Evolutionary conservation across 2,329 filamentous ascomycete genomes (phyloP).

Genomic region (Apiospora rasikravindrae): DNA sequence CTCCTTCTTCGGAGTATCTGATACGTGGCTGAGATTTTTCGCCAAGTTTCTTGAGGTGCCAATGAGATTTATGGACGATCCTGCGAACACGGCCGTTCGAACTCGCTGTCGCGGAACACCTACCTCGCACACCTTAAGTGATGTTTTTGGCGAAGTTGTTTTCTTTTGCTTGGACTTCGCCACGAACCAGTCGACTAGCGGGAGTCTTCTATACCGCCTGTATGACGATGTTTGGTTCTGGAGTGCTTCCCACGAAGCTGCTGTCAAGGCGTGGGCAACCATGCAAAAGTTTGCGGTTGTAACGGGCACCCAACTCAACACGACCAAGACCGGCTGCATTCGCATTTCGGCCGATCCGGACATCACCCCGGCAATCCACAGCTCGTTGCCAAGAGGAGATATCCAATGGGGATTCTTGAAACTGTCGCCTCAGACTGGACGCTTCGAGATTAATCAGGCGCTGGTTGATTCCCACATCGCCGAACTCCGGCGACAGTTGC

Average conservation of each 20-base stretch:
- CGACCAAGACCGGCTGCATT: constrained; percentile 53
- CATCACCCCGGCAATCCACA: constrained; percentile 31
- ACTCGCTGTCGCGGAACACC: constrained; percentile 62
- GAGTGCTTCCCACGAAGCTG: constrained; percentile 56
- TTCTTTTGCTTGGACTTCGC: constrained; percentile 71
- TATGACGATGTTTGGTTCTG: constrained; percentile 74
- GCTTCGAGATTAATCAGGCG: constrained; percentile 63
- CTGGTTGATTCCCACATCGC: constrained; percentile 64
- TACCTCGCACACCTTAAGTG: constrained; percentile 62
- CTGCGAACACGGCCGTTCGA: constrained; percentile 46
- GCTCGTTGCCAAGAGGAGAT: constrained; percentile 50
- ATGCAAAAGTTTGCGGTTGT: constrained; percentile 59
- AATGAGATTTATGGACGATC: constrained; percentile 61
- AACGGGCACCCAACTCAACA: constrained; percentile 63
- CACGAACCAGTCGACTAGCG: constrained; percentile 62
- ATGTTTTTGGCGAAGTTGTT: constrained; percentile 63
- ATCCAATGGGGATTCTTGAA: constrained; percentile 62
- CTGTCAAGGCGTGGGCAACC: constrained; percentile 63
- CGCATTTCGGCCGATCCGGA: constrained; percentile 42
- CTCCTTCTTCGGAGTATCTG: constrained; percentile 62
- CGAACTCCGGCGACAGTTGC: constrained; percentile 63
- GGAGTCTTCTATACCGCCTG: constrained; percentile 62
- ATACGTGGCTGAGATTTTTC: constrained; percentile 65
- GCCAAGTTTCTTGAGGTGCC: constrained; percentile 62
- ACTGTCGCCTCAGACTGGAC: constrained; percentile 56